Evolutionary conservation across 106 monocot species (phyloP), one percentile per base, ranked within the genome.

Genomic region (Platanthera zijinensis): DNA sequence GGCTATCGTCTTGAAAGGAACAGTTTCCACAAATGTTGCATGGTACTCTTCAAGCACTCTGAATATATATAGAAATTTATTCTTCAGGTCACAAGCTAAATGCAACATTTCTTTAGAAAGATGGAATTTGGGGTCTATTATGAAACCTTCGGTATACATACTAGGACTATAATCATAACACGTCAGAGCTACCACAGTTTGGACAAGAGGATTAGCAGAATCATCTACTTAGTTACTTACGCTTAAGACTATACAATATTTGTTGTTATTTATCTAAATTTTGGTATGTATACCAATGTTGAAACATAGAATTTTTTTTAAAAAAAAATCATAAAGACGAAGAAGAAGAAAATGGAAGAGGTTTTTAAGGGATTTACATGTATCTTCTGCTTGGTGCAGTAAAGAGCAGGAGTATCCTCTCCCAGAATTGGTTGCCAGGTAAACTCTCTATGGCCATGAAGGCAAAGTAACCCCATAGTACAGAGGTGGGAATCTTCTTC

Each of bases 391-490:
- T 84, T 49, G 95, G 95, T 78, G 95, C 87, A 71, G 92, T 95
- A 81, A 95, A 95, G 77, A 92, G 87, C 48, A 95, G 77, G 50
- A 95, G 84, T 18, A 95, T 95, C 75, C 95, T 85, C 62, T 95
- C 95, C 92, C 92, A 95, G 80, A 95, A 95, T 51, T 95, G 95
- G 78, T 95, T 95, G 50, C 95, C 95, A 1, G 95, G 95, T 49
- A 95, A 83, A 83, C 91, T 91, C 75, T 95, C 95, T 71, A 95
- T 95, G 56, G 95, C 95, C 95, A 91, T 95, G 81, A 89, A 95
- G 15, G 95, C 93, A 68, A 93, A 93, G 74, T 90, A 93, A 51
- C 93, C 93, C 90, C 90, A 93, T n/a, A 93, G 86, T 22, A 93
- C 90, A 12, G 93, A 87, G 11, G 93, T 93, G 12, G 93, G 93